Evolutionary conservation across 257 asterid genomes (phyloP), one percentile per base, ranked within the genome.

Genomic region (Penstemon davidsonii): DNA sequence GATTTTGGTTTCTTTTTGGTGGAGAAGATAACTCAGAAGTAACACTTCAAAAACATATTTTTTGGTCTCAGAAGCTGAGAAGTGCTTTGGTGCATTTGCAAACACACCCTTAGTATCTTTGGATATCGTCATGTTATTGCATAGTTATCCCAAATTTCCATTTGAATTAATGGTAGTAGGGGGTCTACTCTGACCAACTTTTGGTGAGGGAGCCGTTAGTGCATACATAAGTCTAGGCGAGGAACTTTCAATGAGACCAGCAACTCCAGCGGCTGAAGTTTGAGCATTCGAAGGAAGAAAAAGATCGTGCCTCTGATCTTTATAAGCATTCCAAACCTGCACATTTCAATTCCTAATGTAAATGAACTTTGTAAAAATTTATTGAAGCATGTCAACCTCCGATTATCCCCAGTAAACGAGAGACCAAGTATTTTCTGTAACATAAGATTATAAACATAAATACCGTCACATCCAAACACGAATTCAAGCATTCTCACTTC

Each of bases 231-330:
- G 86, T 76, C 88, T 68, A 37, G 96, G 84, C 6, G 95, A 86
- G 11, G 99, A 93, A 75, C 83, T 85, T 75, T 93, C 97, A 36
- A 93, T 93, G 55, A 93, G 90, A 79, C 99, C 99, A 57, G 99
- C 99, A 79, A 93, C 91, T 53, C 99, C 99, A 50, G 99, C 99
- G 53, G 96, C 95, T 62, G 99, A 88, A 71, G 96, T 87, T 78
- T 90, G 99, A 60, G 97, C 97, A 78, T 88, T 93, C 74, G 97
- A 93, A 19, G 99, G 99, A 74, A 93, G 99, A 74, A 93, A 93
- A 39, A 93, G 91, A 79, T 93, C 99, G 33, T 93, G 99, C 76
- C 84, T 85, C 85, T 93, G 99, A 75, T 93, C 94, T 76, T 93
- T 93, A 71, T 93, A 93, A 56, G 99, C 99, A 84, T 84, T 79